Percentiles rank a stretch among this genome's conserved stretches.
These are phyloP conservation scores for Sporothrix inflata DNA, from an alignment of 2,329 filamentous ascomycete genomes.

Conservation along the genomic window DNA sequence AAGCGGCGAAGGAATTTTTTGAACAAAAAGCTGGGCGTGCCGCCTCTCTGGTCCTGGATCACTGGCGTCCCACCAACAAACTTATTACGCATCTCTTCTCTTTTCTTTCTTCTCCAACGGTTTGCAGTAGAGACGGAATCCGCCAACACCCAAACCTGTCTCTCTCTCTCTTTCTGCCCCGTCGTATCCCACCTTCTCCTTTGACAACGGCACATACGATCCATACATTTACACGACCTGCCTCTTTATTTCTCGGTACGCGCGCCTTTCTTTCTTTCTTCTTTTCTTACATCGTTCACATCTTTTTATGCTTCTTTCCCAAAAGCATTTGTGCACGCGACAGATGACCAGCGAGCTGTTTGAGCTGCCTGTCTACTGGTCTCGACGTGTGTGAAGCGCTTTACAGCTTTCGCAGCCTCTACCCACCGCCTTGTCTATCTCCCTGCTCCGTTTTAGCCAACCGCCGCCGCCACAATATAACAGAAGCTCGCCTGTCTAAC, in stretches of 20 bases:
- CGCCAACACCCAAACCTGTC: too few species aligned
- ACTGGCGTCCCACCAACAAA: conserved; percentile 1
- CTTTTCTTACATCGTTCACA: neutral
- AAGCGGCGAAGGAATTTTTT: neutral
- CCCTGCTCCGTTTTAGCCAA: neutral
- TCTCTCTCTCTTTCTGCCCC: neutral
- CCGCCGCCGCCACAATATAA: neutral
- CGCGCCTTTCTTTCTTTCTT: neutral
- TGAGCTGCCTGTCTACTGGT: neutral
- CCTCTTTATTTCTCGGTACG: neutral
- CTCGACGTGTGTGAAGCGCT: neutral
- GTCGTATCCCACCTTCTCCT: neutral
- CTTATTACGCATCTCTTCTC: neutral
- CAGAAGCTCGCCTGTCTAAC: conserved; percentile 7
- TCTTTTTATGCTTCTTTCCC: neutral
- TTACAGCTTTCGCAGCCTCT: neutral
- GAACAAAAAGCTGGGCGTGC: conserved; percentile 25
- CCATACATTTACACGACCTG: neutral
- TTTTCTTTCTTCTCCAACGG: neutral
- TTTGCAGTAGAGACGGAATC: neutral
- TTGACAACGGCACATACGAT: neutral
- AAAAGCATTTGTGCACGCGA: neutral
- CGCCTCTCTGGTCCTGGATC: conserved; percentile 26
- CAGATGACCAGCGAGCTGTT: neutral
- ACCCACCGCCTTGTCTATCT: neutral